Base-by-base conservation (phyloP, 225 moss, liverwort and hornwort genomes). In the Ulota crispa region DNA sequence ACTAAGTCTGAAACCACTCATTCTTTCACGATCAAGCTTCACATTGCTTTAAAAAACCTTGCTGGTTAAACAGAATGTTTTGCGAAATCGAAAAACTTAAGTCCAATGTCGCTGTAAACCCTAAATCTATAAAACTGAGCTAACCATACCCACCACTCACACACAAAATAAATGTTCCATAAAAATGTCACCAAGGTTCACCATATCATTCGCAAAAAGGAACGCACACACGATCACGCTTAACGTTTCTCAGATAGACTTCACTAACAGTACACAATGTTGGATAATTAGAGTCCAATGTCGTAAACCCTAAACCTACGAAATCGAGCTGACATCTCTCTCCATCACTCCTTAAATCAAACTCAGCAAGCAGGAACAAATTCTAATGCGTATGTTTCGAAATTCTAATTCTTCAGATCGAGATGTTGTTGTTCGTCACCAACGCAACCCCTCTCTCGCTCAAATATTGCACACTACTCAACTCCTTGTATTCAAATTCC, bases 271-370 rank as follows among this genome's bases (percentile, higher is more conserved):
- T 70, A 26, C 63, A 80, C 36, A 36, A 12, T 8, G 20, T 1
- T 66, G 15, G 55, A 34, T 56, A 66, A 81, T 53, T 32, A 15
- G 27, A 42, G 6, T 21, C 52, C 60, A 42, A 66, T 72, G 61
- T 13, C 14, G 39, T 73, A 81, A 83, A 89, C 86, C 88, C 83
- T 89, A 89, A 86, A 70, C 66, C 81, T 80, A 78, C 23, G n/a
- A 68, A 70, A 78, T 37, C 20, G 55, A 63, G 68, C 79, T 70
- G 13, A 11, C 32, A 18, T 76, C 34, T 56, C 64, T 23, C 53
- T 50, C 55, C 24, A 52, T 39, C 55, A 47, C 12, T 41, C 21
- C 42, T 52, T 31, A 68, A 42, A 68, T 78, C 78, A 32, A 75
- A 53, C 74, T 67, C 30, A 11, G 23, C 45, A 59, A 59, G 27